phyloP scores from a whole-genome alignment of 176 grass and related monocot species.

The Avena eriantha region DNA sequence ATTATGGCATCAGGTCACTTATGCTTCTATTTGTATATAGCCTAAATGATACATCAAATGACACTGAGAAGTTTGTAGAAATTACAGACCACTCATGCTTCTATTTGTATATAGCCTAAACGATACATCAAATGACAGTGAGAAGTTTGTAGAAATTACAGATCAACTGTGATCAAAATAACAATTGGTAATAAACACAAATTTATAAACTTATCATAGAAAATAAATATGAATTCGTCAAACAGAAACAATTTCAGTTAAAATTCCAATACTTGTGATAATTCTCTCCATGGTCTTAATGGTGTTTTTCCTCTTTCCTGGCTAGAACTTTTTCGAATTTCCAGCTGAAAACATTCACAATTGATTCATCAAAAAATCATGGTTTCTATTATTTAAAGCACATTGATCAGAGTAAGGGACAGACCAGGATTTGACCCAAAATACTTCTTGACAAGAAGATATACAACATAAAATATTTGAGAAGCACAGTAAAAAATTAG shows the following conservation, averaged over 20 bases:
- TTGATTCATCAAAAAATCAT: neutral
- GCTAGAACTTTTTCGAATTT: conserved; percentile 8
- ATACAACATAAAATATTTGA: conserved; percentile 9
- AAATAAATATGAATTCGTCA: neutral
- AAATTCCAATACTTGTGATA: neutral
- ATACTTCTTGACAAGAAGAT: neutral
- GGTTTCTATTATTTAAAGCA: conserved; percentile 16
- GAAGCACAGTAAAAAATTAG: conserved; percentile 28
- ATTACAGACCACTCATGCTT: neutral
- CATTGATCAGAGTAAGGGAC: neutral
- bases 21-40: conserved; percentile 4
- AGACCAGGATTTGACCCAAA: conserved; percentile 20
- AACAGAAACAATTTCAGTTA: neutral
- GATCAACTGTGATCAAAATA: conserved; percentile 1
- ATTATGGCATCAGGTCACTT: conserved; percentile 5
- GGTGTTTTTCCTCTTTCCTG: neutral
- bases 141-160: neutral
- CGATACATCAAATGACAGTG: neutral
- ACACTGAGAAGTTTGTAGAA: neutral
- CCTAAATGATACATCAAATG: neutral
- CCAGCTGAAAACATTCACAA: neutral
- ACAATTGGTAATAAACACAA: neutral
- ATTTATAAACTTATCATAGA: neutral
- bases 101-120: conserved; percentile 2
- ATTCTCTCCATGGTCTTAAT: conserved; percentile 15